Evolutionary conservation across 805 yeast species (phyloP).

Genomic region (Grigorovia transvaalensis): DNA sequence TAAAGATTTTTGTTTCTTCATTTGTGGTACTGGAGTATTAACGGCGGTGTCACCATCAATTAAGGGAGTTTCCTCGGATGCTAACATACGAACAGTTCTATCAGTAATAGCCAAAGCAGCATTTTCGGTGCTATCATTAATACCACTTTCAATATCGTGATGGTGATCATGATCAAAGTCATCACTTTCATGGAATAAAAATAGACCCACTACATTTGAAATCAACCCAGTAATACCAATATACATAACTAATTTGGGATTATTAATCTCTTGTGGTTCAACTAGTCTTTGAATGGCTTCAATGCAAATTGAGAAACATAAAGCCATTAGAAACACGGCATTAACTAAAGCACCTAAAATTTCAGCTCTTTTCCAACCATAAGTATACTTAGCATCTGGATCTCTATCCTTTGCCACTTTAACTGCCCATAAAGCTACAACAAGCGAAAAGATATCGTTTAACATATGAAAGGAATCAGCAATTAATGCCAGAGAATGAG

Average conservation of each 20-base stretch:
- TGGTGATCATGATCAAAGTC: slow-evolving; percentile 35
- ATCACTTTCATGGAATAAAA: slow-evolving; percentile 67
- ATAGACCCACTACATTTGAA: slow-evolving; percentile 75
- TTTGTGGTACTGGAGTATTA: neutral
- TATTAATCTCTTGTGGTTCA: slow-evolving; percentile 65
- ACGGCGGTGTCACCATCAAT: neutral
- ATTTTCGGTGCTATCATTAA: slow-evolving; percentile 2
- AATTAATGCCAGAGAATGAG: slow-evolving; percentile 85
- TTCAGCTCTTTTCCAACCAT: slow-evolving; percentile 99
- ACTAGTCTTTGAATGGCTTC: slow-evolving; percentile 89
- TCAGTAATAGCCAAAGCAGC: slow-evolving; percentile 13
- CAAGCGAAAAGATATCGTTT: slow-evolving; percentile 80
- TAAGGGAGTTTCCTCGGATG: slow-evolving; percentile 1
- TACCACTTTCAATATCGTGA: slow-evolving; percentile 17
- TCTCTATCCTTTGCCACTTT: slow-evolving; percentile 70
- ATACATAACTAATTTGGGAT: slow-evolving; percentile 67
- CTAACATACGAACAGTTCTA: slow-evolving; percentile 2
- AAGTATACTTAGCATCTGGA: slow-evolving; percentile 84
- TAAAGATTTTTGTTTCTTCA: slow-evolving; percentile 43
- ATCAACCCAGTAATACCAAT: slow-evolving; percentile 79
- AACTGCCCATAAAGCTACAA: slow-evolving; percentile 96
- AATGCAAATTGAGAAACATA: slow-evolving; percentile 82
- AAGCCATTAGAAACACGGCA: slow-evolving; percentile 85
- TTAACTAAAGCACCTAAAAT: slow-evolving; percentile 90
- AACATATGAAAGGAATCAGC: slow-evolving; percentile 98